Percentiles rank a stretch among this genome's conserved stretches.
These are phyloP conservation scores for Phytophthora capsici DNA, from an alignment of 352 stramenopile species.

Conservation along the genomic window DNA sequence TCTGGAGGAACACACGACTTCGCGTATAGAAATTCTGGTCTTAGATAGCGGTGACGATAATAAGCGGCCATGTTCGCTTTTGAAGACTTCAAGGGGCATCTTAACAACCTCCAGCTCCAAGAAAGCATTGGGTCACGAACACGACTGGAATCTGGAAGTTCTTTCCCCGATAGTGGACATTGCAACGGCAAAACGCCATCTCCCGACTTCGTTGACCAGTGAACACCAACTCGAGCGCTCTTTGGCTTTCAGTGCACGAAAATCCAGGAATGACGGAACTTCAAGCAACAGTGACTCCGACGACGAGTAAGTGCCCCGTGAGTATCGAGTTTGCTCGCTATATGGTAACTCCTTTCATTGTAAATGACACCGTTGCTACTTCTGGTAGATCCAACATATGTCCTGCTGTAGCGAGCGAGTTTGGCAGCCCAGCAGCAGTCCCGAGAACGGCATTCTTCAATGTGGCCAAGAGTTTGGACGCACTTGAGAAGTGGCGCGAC, in stretches of 20 bases:
- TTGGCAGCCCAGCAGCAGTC: conserved; percentile 13
- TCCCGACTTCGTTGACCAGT: conserved; percentile 37
- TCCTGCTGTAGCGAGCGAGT: conserved; percentile 7
- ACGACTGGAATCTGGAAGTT: conserved; percentile 69
- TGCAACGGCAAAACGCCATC: conserved; percentile 42
- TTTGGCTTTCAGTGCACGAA: conserved; percentile 16
- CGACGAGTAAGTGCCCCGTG: conserved; percentile 58
- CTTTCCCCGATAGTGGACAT: conserved; percentile 63
- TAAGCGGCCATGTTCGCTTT: no score
- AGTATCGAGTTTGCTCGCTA: conserved; percentile 22
- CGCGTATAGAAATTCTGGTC: no score
- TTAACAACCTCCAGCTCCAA: background rate
- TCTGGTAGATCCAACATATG: conserved; percentile 19
- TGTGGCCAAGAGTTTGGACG: conserved; percentile 70
- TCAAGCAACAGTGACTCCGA: conserved; percentile 61
- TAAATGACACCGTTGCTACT: conserved; percentile 6
- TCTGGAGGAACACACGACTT: no score
- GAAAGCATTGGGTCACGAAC: conserved; percentile 21
- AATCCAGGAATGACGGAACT: conserved; percentile 12
- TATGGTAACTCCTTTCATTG: background rate
- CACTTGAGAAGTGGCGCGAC: conserved; percentile 79
- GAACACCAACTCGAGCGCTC: conserved; percentile 52
- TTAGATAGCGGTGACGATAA: no score
- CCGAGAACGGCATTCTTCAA: conserved; percentile 68
- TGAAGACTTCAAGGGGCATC: no score